Evolutionary conservation across 2,329 filamentous ascomycete species (phyloP).

Genomic region (Aspergillus oerlinghausenensis): DNA sequence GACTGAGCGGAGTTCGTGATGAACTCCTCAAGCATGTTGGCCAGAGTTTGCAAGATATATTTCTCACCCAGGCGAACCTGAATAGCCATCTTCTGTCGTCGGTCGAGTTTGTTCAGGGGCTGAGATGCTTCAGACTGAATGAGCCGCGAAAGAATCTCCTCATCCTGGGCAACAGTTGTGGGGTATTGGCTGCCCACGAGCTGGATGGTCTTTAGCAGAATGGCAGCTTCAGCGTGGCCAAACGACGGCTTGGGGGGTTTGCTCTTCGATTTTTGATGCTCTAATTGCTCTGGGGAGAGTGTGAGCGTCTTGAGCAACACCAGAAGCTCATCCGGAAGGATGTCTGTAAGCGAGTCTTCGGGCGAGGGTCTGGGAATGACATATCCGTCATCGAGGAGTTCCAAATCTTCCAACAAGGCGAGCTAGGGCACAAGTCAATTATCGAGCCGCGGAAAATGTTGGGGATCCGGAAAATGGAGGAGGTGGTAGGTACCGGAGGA

Average conservation of each 20-base stretch:
- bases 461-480: background rate
- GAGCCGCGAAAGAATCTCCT: constrained; percentile 35
- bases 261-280: constrained; percentile 30
- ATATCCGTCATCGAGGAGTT: constrained; percentile 68
- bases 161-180: constrained; percentile 52
- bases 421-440: constrained; percentile 25
- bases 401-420: constrained; percentile 57
- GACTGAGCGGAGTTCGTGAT: constrained; percentile 8
- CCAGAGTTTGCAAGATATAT: constrained; percentile 56
- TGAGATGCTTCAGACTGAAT: constrained; percentile 26
- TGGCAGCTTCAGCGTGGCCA: constrained; percentile 21
- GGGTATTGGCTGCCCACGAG: constrained; percentile 45
- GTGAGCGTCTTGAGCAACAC: constrained; percentile 34
- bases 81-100: constrained; percentile 55
- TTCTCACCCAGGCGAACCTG: constrained; percentile 70
- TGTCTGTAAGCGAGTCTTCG: constrained; percentile 26
- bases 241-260: constrained; percentile 35
- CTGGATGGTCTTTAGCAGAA: constrained; percentile 33
- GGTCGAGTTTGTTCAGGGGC: constrained; percentile 29
- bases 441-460: background rate
- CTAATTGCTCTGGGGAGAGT: constrained; percentile 29
- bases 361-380: constrained; percentile 47
- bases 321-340: constrained; percentile 37
- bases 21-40: constrained; percentile 33
- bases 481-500: constrained; percentile 24